These are phyloP conservation scores for Carex littledalei DNA, from an alignment of 176 grass and related monocot species.

Conservation along the genomic window DNA sequence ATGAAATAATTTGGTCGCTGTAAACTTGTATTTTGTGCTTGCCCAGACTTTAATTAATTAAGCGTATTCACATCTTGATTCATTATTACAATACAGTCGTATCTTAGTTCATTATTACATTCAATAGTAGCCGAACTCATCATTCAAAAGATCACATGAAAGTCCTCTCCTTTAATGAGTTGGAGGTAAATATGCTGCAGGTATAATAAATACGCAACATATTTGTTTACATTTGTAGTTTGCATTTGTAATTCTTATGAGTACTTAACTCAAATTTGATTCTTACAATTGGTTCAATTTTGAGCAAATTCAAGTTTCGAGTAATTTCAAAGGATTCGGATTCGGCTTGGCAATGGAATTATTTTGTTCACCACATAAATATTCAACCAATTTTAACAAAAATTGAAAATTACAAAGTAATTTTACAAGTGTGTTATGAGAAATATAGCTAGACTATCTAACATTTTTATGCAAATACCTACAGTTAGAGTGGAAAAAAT, in stretches of 20 bases:
- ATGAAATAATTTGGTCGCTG: not conserved
- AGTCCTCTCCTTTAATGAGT: not conserved
- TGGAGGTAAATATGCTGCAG: not conserved
- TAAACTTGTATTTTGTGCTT: not conserved
- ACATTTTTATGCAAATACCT: too few species aligned
- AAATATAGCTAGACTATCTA: too few species aligned
- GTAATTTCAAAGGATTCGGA: too few species aligned
- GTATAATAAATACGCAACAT: not conserved
- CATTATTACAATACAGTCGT: not conserved
- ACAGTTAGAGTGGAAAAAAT: too few species aligned
- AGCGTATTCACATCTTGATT: not conserved
- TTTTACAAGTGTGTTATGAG: too few species aligned
- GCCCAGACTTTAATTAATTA: not conserved
- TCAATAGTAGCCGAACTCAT: not conserved
- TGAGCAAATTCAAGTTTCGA: too few species aligned
- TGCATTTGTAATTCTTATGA: not conserved
- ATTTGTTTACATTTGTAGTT: not conserved
- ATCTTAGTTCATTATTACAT: slow-evolving; percentile 10
- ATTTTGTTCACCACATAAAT: too few species aligned
- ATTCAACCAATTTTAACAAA: too few species aligned
- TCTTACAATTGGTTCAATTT: too few species aligned
- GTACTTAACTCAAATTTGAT: too few species aligned
- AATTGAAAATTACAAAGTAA: too few species aligned
- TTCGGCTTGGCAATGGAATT: too few species aligned
- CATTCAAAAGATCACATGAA: slow-evolving; percentile 13